These are phyloP conservation scores for Brassica rapa DNA, from an alignment of 345 rosid species.

Conservation along the genomic window DNA sequence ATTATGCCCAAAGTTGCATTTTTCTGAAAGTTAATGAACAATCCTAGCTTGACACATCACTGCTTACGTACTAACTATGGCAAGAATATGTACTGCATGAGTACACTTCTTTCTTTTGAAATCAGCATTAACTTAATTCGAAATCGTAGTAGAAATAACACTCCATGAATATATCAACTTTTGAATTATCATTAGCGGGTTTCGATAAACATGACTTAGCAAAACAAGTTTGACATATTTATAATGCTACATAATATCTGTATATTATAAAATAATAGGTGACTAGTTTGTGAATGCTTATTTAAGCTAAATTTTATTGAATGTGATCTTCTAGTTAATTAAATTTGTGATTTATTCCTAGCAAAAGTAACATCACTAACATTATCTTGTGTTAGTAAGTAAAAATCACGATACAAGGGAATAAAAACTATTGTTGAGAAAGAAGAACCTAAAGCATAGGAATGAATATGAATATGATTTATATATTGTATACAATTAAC, in stretches of 20 bases:
- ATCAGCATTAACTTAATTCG: too few relatives aligned
- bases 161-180: too few relatives aligned
- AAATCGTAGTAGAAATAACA: too few relatives aligned
- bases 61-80: background rate
- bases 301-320: too few relatives aligned
- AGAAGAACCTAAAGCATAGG: background rate
- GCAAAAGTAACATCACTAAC: background rate
- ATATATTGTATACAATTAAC: background rate
- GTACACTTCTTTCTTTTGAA: background rate
- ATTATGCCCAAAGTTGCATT: background rate
- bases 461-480: background rate
- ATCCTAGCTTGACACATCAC: background rate
- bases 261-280: too few relatives aligned
- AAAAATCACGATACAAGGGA: background rate
- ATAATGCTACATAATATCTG: too few relatives aligned
- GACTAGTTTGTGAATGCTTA: too few relatives aligned
- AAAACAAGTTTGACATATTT: too few relatives aligned
- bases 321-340: background rate
- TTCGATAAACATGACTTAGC: too few relatives aligned
- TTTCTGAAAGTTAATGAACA: background rate
- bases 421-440: background rate
- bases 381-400: background rate
- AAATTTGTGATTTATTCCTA: background rate
- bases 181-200: too few relatives aligned
- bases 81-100: background rate